Evolutionary conservation across 2,329 filamentous ascomycete species (phyloP), one percentile per base, ranked within the genome.

Genomic region (Penicillium sp.): DNA sequence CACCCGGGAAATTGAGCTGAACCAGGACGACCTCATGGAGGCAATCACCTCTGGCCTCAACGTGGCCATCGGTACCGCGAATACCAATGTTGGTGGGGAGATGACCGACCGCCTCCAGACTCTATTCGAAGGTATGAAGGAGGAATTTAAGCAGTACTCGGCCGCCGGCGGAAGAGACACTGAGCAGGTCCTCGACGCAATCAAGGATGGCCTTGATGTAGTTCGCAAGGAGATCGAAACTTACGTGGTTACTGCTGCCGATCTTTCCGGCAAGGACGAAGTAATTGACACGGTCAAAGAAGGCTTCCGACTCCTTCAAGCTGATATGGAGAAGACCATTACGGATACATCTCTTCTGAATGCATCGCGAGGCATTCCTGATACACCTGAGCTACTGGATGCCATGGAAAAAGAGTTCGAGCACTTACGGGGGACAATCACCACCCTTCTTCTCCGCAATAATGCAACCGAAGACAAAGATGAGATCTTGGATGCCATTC

Each of bases 101-200:
- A 77, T 83, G n/a, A 66, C 83, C 46, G 61, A 77, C 43, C 78
- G 78, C 38, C 74, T 84, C 42, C 77, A 82, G 48, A 74, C 77
- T 28, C 69, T 84, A 32, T 69, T 84, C 22, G 75, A 81, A 33
- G 76, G 76, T 35, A 82, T 84, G 74, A 80, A 79, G 50, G 72
- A 72, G 5, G 80, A 84, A 58, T 81, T 85, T 65, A 89, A 90
- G 65, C 81, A 91, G 60, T 91, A 88, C 58, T 84, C 88, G 19
- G 81, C 86, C 3, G 84, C 85, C 54, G 87, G 83, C 58, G 87
- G 85, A 35, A 79, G 83, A 51, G 88, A 93, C 64, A 91, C 88
- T 0, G 89, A 95, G 66, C 88, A 95, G 65, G 83, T 95, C 12
- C 75, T 96, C 4, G 87, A 93, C 65, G 87, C 88, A 1, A 84